Base-by-base conservation (phyloP, 2,329 filamentous ascomycete genomes). In the Beauveria sp. region DNA sequence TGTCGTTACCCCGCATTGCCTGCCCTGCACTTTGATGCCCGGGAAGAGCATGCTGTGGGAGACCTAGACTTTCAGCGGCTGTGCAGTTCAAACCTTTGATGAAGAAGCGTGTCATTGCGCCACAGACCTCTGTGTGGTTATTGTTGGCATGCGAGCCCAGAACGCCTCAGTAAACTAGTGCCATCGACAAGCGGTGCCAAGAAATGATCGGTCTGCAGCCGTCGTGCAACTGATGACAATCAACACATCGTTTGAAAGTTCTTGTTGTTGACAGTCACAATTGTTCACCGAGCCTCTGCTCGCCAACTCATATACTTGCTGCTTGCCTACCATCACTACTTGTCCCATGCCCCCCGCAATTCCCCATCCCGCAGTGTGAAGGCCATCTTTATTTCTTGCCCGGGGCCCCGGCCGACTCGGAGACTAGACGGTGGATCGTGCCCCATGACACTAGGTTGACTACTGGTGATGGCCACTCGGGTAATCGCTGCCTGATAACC, bases 121-220 rank as follows among this genome's bases (percentile, higher is more conserved):
- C 5, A 34, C 10, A 34, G 10, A 12, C 30, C 10, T 34, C 3
- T 34, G 30, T 5, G 30, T 34, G 28, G 28, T 30, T 34, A 34
- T 34, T 12, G 30, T 34, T 34, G 30, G 20, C 20, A 44, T n/a
- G 12, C 10, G 22, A 24, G 20, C 1, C 22, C 26, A 5, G 22
- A 47, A 55, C 40, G 52, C 52, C 40, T 55, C 52, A 26, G 44
- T 55, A 2, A 2, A 34, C 20, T 30, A 58, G 46, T 20, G 30
- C 46, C 54, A 56, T 55, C 28, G 54, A 34, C 41, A 47, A 47
- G 26, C 41, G 48, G n/a, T 50, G 52, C 52, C 52, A 57, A 50
- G 55, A 50, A 40, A 26, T 18, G 44, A 48, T 41, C 52, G 37
- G 30, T 22, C 14, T 37, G 54, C 18, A 20, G 54, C 30, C 12